Percentiles rank a stretch among this genome's conserved stretches.
Evolutionary conservation across 1,139 yeast genomes (phyloP).

Genomic region (Zygosaccharomyces sapae): DNA sequence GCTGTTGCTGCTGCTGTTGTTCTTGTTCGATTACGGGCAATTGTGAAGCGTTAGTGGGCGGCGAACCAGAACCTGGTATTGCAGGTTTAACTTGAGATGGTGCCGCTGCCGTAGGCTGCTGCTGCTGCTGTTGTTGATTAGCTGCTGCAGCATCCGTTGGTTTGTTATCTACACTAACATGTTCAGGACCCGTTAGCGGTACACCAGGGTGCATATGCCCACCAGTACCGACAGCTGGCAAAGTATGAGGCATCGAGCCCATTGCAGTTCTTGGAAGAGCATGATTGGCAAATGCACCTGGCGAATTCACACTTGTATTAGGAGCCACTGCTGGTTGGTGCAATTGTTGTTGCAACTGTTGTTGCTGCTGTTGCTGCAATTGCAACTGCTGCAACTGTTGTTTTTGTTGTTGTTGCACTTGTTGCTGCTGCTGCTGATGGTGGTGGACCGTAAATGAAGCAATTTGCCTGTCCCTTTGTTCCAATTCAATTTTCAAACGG

Average conservation of each 20-base stretch:
- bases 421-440: conserved; percentile 34
- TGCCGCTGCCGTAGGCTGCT: conserved; percentile 1
- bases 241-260: conserved; percentile 9
- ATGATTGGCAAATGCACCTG: conserved; percentile 9
- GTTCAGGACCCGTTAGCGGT: conserved; percentile 1
- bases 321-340: conserved; percentile 20
- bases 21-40: background rate
- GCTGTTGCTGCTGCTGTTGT: conserved; percentile 2
- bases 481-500: conserved; percentile 80
- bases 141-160: background rate
- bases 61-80: conserved; percentile 1
- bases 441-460: conserved; percentile 38
- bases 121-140: background rate
- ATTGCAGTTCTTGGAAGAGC: conserved; percentile 6
- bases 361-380: conserved; percentile 27
- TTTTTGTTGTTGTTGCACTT: conserved; percentile 14
- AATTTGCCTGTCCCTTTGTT: conserved; percentile 61
- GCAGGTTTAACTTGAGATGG: background rate
- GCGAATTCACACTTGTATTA: conserved; percentile 4
- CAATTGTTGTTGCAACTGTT: conserved; percentile 6
- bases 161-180: background rate
- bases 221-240: conserved; percentile 9
- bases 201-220: conserved; percentile 5
- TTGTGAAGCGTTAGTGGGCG: background rate
- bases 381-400: conserved; percentile 17